phyloP scores from a whole-genome alignment of 1,284 basidiomycete species.

The Ganoderma boninense region DNA sequence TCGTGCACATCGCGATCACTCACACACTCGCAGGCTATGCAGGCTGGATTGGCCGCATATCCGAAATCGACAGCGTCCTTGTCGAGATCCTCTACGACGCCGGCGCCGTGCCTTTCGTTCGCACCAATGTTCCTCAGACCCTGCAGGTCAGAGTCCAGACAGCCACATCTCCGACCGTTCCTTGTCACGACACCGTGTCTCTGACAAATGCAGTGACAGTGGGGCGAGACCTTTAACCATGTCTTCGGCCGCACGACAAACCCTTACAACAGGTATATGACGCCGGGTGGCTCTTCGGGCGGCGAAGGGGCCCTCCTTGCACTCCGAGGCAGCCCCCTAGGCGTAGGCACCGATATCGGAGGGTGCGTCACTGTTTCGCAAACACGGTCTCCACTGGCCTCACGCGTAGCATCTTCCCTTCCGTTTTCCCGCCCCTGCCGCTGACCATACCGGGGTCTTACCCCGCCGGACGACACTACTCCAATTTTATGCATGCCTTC shows the following conservation, averaged over 20 bases:
- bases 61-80: conserved; percentile 48
- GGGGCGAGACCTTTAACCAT: conserved; percentile 51
- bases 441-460: background rate
- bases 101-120: conserved; percentile 57
- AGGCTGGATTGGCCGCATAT: conserved; percentile 58
- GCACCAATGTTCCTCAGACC: conserved; percentile 58
- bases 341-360: conserved; percentile 83
- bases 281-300: conserved; percentile 82
- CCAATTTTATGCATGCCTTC: background rate
- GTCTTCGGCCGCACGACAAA: conserved; percentile 79
- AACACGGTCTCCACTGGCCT: conserved; percentile 4
- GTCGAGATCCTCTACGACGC: conserved; percentile 50
- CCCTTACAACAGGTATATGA: conserved; percentile 73
- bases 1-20: background rate
- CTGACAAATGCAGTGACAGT: conserved; percentile 33
- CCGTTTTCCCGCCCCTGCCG: conserved; percentile 7
- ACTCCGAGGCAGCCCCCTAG: conserved; percentile 78
- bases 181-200: background rate
- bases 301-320: conserved; percentile 83
- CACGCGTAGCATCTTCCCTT: background rate
- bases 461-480: background rate
- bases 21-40: conserved; percentile 61
- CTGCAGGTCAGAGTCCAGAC: conserved; percentile 43
- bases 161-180: background rate
- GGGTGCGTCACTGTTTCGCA: conserved; percentile 48